These are phyloP conservation scores for Lecanicillium sp. DNA, from an alignment of 2,329 filamentous ascomycete genomes.

Conservation along the genomic window DNA sequence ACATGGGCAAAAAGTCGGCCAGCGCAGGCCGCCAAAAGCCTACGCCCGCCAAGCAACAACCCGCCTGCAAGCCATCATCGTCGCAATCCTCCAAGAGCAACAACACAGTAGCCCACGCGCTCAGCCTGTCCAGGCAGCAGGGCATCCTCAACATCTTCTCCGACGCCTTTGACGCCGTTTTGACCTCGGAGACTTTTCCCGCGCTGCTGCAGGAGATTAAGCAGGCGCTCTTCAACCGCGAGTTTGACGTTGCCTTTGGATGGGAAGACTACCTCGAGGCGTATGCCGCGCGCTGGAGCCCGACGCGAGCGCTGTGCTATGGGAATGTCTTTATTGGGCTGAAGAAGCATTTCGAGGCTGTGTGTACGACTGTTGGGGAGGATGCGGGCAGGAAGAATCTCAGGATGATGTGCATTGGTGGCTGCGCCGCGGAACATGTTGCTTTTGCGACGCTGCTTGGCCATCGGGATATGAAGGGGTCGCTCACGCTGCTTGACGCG, in stretches of 20 bases:
- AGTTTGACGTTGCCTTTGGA: conserved; percentile 76
- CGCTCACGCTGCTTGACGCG: conserved; percentile 67
- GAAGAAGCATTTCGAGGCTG: conserved; percentile 19
- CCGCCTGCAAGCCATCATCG: conserved; percentile 9
- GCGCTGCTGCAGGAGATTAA: conserved; percentile 73
- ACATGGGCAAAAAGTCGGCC: conserved; percentile 1
- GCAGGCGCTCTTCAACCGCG: conserved; percentile 73
- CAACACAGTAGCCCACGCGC: not conserved
- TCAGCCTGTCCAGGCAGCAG: conserved; percentile 42
- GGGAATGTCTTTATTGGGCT: conserved; percentile 43
- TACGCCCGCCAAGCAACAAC: not conserved
- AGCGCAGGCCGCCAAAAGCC: not conserved
- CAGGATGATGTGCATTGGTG: conserved; percentile 42
- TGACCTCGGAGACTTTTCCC: conserved; percentile 39
- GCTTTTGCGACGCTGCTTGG: conserved; percentile 40
- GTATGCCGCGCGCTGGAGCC: conserved; percentile 88
- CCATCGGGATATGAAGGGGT: conserved; percentile 16
- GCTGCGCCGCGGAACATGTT: conserved; percentile 55
- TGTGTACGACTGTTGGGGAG: not conserved
- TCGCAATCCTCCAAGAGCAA: not conserved
- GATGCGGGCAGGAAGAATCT: conserved; percentile 16
- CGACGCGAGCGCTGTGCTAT: conserved; percentile 77
- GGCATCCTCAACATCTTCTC: conserved; percentile 66
- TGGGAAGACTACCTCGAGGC: conserved; percentile 63
- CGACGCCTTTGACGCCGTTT: conserved; percentile 48